Percentiles rank a stretch among this genome's conserved stretches.
These are phyloP conservation scores for Areca catechu DNA, from an alignment of 176 grass and related monocot genomes.

Conservation along the genomic window DNA sequence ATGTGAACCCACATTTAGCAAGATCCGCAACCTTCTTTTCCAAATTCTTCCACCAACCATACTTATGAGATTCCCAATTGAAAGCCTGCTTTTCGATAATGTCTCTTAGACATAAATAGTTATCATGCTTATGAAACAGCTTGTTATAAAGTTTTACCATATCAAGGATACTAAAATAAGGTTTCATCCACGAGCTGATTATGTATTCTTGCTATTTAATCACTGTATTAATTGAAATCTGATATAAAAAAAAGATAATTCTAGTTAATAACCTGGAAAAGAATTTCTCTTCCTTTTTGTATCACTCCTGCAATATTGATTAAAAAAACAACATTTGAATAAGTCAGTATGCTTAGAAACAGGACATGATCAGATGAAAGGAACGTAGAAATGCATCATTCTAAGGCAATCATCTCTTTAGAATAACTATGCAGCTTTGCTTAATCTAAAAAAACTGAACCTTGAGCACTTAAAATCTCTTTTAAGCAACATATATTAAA, in stretches of 20 bases:
- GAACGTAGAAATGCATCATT: not conserved
- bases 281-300: constrained; percentile 76
- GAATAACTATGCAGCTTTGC: too few relatives aligned
- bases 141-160: not conserved
- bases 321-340: not conserved
- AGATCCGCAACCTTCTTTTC: constrained; percentile 54
- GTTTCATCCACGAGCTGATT: too few relatives aligned
- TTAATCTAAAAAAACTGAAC: too few relatives aligned
- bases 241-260: not conserved
- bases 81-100: constrained; percentile 41
- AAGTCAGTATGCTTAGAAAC: not conserved
- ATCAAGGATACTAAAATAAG: constrained; percentile 1
- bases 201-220: not conserved
- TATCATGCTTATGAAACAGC: not conserved
- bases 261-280: constrained; percentile 58
- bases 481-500: too few relatives aligned
- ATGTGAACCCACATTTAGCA: constrained; percentile 70
- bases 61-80: constrained; percentile 90
- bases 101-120: not conserved
- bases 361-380: not conserved
- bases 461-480: too few relatives aligned
- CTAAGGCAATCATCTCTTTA: too few relatives aligned
- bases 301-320: constrained; percentile 32
- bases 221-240: not conserved
- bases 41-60: constrained; percentile 71